Evolutionary conservation across 1,284 basidiomycete genomes (phyloP).

Genomic region (Ceratobasidium sp.): DNA sequence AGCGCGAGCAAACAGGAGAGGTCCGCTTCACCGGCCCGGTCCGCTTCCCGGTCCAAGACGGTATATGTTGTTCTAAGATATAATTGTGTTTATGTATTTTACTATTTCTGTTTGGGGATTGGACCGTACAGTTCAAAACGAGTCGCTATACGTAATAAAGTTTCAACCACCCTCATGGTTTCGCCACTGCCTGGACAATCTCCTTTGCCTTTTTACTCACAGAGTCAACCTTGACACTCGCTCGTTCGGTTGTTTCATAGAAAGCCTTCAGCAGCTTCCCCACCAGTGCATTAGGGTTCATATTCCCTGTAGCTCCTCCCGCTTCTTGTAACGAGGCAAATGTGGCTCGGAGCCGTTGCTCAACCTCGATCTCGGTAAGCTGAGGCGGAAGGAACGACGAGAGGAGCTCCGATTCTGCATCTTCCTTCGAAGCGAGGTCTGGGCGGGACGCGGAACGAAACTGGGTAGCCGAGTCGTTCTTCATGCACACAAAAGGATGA

Average conservation of each 20-base stretch:
- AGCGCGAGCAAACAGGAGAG: too few relatives aligned
- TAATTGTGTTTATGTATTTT: background rate
- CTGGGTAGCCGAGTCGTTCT: slow-evolving; percentile 47
- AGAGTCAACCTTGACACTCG: slow-evolving; percentile 39
- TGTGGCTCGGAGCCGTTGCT: slow-evolving; percentile 32
- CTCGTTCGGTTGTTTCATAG: slow-evolving; percentile 41
- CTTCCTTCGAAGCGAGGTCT: slow-evolving; percentile 47
- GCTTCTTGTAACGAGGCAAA: slow-evolving; percentile 14
- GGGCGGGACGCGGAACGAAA: slow-evolving; percentile 41
- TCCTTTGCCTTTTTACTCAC: slow-evolving; percentile 45
- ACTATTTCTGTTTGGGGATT: too few relatives aligned
- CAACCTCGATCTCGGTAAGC: slow-evolving; percentile 45
- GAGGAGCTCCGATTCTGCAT: slow-evolving; percentile 43
- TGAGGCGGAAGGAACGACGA: slow-evolving; percentile 45
- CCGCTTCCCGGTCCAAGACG: too few relatives aligned
- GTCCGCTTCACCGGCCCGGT: too few relatives aligned
- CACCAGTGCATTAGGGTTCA: slow-evolving; percentile 10
- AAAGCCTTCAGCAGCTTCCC: slow-evolving; percentile 46
- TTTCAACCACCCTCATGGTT: background rate
- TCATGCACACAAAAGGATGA: background rate
- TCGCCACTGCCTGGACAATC: slow-evolving; percentile 28
- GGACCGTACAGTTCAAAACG: background rate
- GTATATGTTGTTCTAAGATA: background rate
- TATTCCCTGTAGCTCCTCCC: background rate
- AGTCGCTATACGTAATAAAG: background rate